A percentile compares a stretch with the other conserved stretches of the same genome.
phyloP scores from a whole-genome alignment of 768 basidiomycete species.

The Hirschioporus abietinus region DNA sequence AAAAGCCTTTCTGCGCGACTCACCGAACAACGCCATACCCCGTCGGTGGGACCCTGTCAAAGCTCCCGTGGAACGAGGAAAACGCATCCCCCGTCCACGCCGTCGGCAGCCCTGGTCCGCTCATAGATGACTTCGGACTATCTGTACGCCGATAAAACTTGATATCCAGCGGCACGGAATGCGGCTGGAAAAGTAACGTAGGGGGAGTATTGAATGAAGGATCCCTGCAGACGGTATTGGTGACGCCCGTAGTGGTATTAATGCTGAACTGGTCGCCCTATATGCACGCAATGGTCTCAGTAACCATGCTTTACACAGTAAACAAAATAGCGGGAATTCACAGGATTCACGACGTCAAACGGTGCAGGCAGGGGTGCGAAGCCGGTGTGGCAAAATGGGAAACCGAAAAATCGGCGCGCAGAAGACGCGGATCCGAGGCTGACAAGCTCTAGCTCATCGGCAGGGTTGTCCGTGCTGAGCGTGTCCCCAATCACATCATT shows the following conservation, averaged over 20 bases:
- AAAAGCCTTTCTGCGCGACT: not conserved
- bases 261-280: conserved; percentile 37
- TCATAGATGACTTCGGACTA: conserved; percentile 9
- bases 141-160: conserved; percentile 29
- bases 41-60: conserved; percentile 35
- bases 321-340: not conserved
- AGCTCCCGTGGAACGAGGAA: conserved; percentile 43
- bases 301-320: too few relatives aligned
- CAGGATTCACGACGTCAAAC: conserved; percentile 2
- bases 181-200: conserved; percentile 38
- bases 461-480: conserved; percentile 42
- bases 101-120: conserved; percentile 21
- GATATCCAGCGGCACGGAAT: conserved; percentile 43
- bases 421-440: conserved; percentile 4
- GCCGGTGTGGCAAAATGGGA: conserved; percentile 36
- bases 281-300: conserved; percentile 24
- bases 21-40: conserved; percentile 43
- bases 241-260: conserved; percentile 25
- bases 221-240: conserved; percentile 31
- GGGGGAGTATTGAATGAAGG: conserved; percentile 34
- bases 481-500: conserved; percentile 29
- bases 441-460: conserved; percentile 34
- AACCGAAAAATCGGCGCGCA: conserved; percentile 28
- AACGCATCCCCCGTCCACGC: conserved; percentile 30
- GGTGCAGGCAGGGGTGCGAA: not conserved